Evolutionary conservation across 2,329 filamentous ascomycete species (phyloP).

Genomic region (Arthroderma uncinatum): DNA sequence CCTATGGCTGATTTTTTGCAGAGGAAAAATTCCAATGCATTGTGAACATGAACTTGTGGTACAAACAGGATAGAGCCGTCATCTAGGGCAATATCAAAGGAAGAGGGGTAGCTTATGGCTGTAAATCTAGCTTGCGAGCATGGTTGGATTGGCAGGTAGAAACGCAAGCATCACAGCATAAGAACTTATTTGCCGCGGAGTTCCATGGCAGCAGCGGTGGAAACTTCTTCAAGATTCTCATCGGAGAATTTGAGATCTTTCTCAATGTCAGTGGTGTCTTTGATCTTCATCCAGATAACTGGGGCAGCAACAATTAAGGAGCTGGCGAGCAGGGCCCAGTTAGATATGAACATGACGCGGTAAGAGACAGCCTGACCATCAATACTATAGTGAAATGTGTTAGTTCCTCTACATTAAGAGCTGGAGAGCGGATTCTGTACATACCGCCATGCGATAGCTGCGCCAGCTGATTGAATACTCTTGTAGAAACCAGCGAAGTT

Average conservation of each 20-base stretch:
- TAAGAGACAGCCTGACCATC: conserved; percentile 53
- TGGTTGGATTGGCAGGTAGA: neutral
- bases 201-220: conserved; percentile 6
- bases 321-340: conserved; percentile 64
- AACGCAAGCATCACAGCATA: neutral
- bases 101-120: neutral
- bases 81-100: neutral
- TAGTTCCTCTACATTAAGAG: conserved; percentile 6
- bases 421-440: conserved; percentile 11
- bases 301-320: conserved; percentile 67
- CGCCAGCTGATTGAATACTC: conserved; percentile 74
- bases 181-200: neutral
- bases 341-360: conserved; percentile 59
- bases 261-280: conserved; percentile 66
- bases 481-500: conserved; percentile 90
- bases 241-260: conserved; percentile 78
- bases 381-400: conserved; percentile 51
- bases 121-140: neutral
- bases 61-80: neutral
- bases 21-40: neutral
- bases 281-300: conserved; percentile 66
- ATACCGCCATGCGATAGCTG: conserved; percentile 46
- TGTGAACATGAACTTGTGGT: neutral
- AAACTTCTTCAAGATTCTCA: conserved; percentile 64
- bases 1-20: neutral